Conservation (phyloP, 306 rosid species). For the Sechiopsis laciniata region DNA sequence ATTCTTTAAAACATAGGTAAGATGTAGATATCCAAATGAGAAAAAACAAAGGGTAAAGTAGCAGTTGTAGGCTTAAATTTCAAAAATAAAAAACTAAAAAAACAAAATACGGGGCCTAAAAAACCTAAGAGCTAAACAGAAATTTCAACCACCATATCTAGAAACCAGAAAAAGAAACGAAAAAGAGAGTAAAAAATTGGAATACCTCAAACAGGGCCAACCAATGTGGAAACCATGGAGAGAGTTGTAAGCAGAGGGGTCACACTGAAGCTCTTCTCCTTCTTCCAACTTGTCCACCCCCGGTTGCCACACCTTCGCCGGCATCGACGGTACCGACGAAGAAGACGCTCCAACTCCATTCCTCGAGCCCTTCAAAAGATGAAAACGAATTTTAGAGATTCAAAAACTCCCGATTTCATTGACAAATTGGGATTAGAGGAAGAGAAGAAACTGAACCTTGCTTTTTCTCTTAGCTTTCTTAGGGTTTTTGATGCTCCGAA, state of each 20-base stretch:
- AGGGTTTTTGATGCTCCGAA: constrained; percentile 61
- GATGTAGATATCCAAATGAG: too few species aligned
- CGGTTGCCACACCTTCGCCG: constrained; percentile 85
- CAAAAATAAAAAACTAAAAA: too few species aligned
- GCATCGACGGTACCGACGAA: constrained; percentile 43
- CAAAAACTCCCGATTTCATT: neutral
- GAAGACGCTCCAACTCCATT: constrained; percentile 63
- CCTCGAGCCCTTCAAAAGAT: constrained; percentile 33
- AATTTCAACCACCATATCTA: neutral
- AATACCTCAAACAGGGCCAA: constrained; percentile 89
- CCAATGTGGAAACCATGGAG: constrained; percentile 85
- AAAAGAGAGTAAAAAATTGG: neutral
- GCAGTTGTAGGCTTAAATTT: too few species aligned
- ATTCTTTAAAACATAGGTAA: too few species aligned
- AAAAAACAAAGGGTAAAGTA: too few species aligned
- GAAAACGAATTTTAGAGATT: too few species aligned
- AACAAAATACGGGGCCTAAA: too few species aligned
- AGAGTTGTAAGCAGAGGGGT: constrained; percentile 80
- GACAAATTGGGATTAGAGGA: neutral
- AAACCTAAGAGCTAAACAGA: neutral
- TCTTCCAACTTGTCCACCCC: constrained; percentile 94
- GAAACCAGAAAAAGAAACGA: too few species aligned
- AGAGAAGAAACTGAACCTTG: constrained; percentile 41
- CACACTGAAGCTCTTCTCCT: constrained; percentile 96
- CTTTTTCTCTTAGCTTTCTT: constrained; percentile 69